Evolutionary conservation across 1,284 basidiomycete species (phyloP), one percentile per base, ranked within the genome.

Genomic region (Hymenochaete sp.): DNA sequence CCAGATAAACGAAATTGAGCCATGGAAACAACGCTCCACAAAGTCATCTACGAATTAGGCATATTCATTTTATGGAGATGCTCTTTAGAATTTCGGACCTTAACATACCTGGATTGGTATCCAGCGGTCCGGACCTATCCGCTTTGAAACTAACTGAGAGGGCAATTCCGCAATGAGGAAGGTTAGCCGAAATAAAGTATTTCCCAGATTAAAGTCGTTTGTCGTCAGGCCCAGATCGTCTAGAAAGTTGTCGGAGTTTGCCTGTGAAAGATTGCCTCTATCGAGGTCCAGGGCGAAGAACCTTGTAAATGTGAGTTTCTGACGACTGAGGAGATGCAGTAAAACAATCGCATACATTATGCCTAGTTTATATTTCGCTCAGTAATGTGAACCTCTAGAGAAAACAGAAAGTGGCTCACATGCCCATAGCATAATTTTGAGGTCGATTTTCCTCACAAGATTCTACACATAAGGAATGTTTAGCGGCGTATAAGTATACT

Each of bases 141-240:
- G 67, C 60, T 85, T 86, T 3, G 79, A 82, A 33, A 86, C 61
- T 11, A 86, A 63, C 53, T 84, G 82, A 1, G 80, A 82, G n/a
- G 82, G 82, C 22, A 84, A 59, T 55, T 82, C 79, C 3, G 78
- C 77, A 28, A 59, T 63, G 27, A 84, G 61, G 60, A 84, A 83
- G 31, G 73, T 62, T 1, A 82, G 50, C 41, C 73, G 67, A 52
- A 72, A 75, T 2, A 81, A 47, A 0, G 66, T 75, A 52, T 80
- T 83, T 11, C 79, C 83, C 27, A 75, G 58, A 59, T 86, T 83
- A 59, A 70, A 82, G 53, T 82, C 75, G 50, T 82, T 58, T 0
- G 77, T 83, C 4, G 69, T 77, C 59, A 82, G 56, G 4, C 62
- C 53, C 7, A 86, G 63, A 58, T 87, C 82, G 0, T 63, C 57